phyloP scores from a whole-genome alignment of 768 basidiomycete species.

The Mycena amicta region DNA sequence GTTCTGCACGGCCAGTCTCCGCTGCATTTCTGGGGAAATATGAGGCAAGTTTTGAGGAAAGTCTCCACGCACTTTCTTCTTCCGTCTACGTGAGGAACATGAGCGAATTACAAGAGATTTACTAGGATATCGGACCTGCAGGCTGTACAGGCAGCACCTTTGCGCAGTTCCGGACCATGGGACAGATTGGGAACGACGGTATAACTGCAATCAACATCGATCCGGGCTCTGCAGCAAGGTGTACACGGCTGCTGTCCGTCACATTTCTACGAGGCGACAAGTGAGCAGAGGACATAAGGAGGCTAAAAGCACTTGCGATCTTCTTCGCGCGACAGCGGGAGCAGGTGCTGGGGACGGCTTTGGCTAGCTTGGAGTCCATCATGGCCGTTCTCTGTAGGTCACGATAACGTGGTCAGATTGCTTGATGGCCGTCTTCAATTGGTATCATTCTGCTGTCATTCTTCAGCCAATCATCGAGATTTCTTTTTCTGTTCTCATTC shows the following conservation, averaged over 20 bases:
- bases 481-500: not conserved
- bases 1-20: conserved; percentile 21
- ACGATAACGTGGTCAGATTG: not conserved
- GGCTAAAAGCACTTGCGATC: conserved; percentile 7
- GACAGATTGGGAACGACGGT: conserved; percentile 2
- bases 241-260: conserved; percentile 13
- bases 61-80: conserved; percentile 14
- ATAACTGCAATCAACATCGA: conserved; percentile 8
- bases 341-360: conserved; percentile 7
- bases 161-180: conserved; percentile 18
- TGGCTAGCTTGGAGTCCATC: conserved; percentile 15
- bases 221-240: conserved; percentile 14
- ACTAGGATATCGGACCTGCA: conserved; percentile 11
- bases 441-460: not conserved
- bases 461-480: too few relatives aligned
- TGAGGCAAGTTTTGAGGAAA: not conserved
- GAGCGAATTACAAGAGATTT: not conserved
- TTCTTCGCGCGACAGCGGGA: conserved; percentile 18
- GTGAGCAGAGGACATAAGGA: not conserved
- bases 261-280: conserved; percentile 10
- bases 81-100: conserved; percentile 8
- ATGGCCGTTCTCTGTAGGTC: not conserved
- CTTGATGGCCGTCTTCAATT: not conserved
- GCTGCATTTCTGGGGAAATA: not conserved
- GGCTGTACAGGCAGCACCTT: conserved; percentile 21